phyloP scores from a whole-genome alignment of 2,329 filamentous ascomycete genomes.

The Emericellopsis cladophorae region DNA sequence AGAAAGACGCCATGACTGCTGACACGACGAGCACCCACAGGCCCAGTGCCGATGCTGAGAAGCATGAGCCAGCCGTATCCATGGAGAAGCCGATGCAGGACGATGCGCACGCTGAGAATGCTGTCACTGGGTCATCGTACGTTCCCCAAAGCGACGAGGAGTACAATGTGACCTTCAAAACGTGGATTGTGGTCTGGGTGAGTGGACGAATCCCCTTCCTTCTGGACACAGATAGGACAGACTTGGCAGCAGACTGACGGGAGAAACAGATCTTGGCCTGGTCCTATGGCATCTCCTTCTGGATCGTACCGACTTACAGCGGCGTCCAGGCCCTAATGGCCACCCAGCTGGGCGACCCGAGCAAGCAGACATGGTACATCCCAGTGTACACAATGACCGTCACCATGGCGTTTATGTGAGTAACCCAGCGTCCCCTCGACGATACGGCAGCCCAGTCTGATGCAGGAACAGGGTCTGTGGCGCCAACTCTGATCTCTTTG shows the following conservation, averaged over 20 bases:
- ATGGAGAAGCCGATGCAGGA: slow-evolving; percentile 6
- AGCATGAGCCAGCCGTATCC: neutral
- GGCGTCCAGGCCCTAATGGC: slow-evolving; percentile 15
- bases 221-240: neutral
- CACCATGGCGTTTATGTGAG: slow-evolving; percentile 3
- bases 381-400: slow-evolving; percentile 22
- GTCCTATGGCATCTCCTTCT: slow-evolving; percentile 23
- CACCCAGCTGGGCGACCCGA: slow-evolving; percentile 18
- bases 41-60: neutral
- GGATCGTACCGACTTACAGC: slow-evolving; percentile 21
- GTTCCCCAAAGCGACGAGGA: slow-evolving; percentile 18
- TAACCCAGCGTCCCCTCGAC: neutral
- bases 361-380: slow-evolving; percentile 18
- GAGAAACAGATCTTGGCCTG: slow-evolving; percentile 16
- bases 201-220: neutral
- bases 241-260: neutral
- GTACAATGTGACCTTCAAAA: slow-evolving; percentile 25
- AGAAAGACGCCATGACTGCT: neutral
- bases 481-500: slow-evolving; percentile 32
- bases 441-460: no score
- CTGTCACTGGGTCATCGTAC: slow-evolving; percentile 4
- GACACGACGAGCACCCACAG: neutral
- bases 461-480: slow-evolving; percentile 13
- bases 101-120: slow-evolving; percentile 4
- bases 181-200: slow-evolving; percentile 21